Conservation (phyloP, 2,329 filamentous ascomycete genomes). For the Orbilia blumenaviensis region DNA sequence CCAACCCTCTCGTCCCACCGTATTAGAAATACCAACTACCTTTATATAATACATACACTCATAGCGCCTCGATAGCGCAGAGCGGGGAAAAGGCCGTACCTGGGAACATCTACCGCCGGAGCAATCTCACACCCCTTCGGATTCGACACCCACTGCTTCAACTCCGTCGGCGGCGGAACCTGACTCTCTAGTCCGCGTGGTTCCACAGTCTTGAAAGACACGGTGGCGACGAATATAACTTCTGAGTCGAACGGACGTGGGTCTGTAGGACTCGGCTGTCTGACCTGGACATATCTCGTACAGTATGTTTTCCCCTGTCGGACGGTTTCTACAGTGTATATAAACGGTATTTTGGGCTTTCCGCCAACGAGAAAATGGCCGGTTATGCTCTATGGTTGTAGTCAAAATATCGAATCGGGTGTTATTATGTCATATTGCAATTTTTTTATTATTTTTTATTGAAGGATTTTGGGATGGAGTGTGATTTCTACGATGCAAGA, state of each 20-base stretch:
- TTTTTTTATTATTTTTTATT: neutral
- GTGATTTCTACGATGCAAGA: neutral
- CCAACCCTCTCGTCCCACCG: neutral
- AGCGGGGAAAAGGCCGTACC: no score
- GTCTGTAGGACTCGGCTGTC: conserved; percentile 62
- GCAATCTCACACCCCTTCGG: conserved; percentile 29
- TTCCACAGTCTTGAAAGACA: conserved; percentile 50
- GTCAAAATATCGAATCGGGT: neutral
- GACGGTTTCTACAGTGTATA: conserved; percentile 65
- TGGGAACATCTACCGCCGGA: conserved; percentile 43
- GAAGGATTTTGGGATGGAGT: neutral
- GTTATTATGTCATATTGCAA: neutral
- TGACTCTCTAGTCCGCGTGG: conserved; percentile 42
- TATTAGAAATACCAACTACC: neutral
- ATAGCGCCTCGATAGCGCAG: neutral
- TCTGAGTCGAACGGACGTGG: conserved; percentile 43
- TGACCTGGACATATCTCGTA: conserved; percentile 65
- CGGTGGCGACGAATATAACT: conserved; percentile 39
- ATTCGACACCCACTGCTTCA: conserved; percentile 40
- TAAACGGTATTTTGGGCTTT: conserved; percentile 65
- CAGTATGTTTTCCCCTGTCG: conserved; percentile 65
- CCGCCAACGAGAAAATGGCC: conserved; percentile 67
- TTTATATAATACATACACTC: neutral
- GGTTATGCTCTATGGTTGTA: conserved; percentile 60
- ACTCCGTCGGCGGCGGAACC: conserved; percentile 37